A percentile compares a stretch with the other conserved stretches of the same genome.
These are phyloP conservation scores for Diaporthe velutina DNA, from an alignment of 2,329 filamentous ascomycete genomes.

Conservation along the genomic window DNA sequence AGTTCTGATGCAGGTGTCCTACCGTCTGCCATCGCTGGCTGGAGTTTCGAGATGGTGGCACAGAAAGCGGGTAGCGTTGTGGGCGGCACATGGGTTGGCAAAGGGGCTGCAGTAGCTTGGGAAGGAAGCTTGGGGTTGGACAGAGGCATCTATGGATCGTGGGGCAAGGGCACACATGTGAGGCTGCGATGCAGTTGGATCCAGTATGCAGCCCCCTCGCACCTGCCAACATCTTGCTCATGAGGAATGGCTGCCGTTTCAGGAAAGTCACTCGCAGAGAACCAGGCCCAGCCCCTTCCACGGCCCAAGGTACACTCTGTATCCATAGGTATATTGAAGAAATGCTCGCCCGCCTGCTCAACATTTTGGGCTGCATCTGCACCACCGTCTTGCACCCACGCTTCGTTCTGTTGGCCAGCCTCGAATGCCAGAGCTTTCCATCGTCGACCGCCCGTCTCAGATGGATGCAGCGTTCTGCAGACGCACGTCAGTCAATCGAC, in stretches of 20 bases:
- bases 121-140: not conserved
- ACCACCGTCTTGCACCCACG: not conserved
- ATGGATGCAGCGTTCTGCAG: slow-evolving; percentile 18
- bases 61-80: not conserved
- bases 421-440: not conserved
- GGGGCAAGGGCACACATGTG: too few species aligned
- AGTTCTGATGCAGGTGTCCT: not conserved
- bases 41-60: slow-evolving; percentile 27
- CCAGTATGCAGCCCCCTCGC: not conserved
- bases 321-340: not conserved
- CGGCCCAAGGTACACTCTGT: not conserved
- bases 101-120: not conserved
- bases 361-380: slow-evolving; percentile 3
- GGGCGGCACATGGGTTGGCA: slow-evolving; percentile 14
- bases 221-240: slow-evolving; percentile 1
- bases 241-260: slow-evolving; percentile 16
- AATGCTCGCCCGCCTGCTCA: not conserved
- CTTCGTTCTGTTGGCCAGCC: not conserved
- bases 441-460: slow-evolving; percentile 15
- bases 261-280: slow-evolving; percentile 17
- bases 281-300: slow-evolving; percentile 5
- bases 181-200: not conserved
- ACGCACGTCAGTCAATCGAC: slow-evolving; percentile 20
- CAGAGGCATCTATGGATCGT: not conserved
- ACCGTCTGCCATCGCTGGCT: slow-evolving; percentile 1